Evolutionary conservation across 352 stramenopile species (phyloP), one percentile per base, ranked within the genome.

Genomic region (Globisporangium megalacanthum): DNA sequence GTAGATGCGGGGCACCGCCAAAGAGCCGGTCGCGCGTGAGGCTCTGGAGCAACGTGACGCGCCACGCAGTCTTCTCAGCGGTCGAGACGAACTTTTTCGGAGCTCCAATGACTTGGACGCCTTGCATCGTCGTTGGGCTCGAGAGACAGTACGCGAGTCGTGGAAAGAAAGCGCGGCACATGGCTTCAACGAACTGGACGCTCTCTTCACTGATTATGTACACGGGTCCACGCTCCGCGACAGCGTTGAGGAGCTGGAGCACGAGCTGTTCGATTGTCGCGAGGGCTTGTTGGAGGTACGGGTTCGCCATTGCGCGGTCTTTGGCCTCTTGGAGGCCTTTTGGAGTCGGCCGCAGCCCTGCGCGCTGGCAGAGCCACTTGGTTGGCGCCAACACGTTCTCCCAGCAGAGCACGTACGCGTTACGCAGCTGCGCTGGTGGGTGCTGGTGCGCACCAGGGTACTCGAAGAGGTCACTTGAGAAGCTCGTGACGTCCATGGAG

Each of bases 151-250:
- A 88, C 22, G 76, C 76, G 20, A 88, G 63, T 31, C 78, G 69
- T 19, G 78, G 78, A 57, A 88, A 88, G 48, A 88, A 83, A 7
- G 70, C 64, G 48, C 72, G 73, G 72, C 74, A 88, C 56, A 76
- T 72, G 37, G 66, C 69, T 61, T 88, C 78, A 6, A 88, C 72
- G 41, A 85, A 88, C 48, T 71, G 62, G 47, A 76, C 72, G 48
- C 70, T 83, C 49, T 88, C 70, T 41, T 88, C 76, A 44, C 78
- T 86, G 6, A 86, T 69, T 20, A 88, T 86, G 53, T 81, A 88
- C 20, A 88, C 70, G 11, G 78, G 78, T 0, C 78, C 78, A 20
- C 70, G 70, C 9, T 52, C 58, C 4, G 78, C 80, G 19, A 85
- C 61, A 5, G 70, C 65, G 9, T 62, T 85, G 49, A 88, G 66